Conservation (phyloP, 179 eudicot genomes). For the Actinidia chinensis region DNA sequence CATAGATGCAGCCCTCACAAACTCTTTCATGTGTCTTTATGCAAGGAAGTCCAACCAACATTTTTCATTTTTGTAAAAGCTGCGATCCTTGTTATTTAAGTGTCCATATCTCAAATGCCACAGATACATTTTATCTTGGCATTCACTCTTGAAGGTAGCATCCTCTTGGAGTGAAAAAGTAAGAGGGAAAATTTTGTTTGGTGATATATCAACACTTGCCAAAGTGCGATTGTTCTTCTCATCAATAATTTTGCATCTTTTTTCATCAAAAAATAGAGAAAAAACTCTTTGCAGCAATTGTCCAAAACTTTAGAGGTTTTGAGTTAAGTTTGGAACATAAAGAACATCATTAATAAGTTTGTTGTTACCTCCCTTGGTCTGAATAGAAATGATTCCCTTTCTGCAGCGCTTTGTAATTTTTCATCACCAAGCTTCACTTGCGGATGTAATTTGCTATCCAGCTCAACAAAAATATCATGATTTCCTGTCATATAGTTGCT, state of each 20-base stretch:
- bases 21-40: not conserved
- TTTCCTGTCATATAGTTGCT: too few species aligned
- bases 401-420: not conserved
- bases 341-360: not conserved
- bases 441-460: not conserved
- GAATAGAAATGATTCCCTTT: not conserved
- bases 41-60: not conserved
- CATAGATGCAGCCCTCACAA: too few species aligned
- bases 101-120: not conserved
- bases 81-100: too few species aligned
- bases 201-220: not conserved
- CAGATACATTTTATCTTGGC: not conserved
- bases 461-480: not conserved
- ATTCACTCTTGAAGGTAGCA: not conserved
- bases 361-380: constrained; percentile 1
- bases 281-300: not conserved
- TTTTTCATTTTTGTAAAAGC: not conserved
- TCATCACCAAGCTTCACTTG: not conserved
- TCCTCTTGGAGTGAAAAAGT: not conserved
- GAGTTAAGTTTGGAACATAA: not conserved
- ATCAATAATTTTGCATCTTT: not conserved
- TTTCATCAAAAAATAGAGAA: not conserved
- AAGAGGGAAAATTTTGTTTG: not conserved
- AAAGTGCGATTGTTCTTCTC: not conserved
- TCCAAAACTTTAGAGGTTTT: not conserved